phyloP scores from a whole-genome alignment of 1,284 basidiomycete species.

The Pseudozyma sp. region DNA sequence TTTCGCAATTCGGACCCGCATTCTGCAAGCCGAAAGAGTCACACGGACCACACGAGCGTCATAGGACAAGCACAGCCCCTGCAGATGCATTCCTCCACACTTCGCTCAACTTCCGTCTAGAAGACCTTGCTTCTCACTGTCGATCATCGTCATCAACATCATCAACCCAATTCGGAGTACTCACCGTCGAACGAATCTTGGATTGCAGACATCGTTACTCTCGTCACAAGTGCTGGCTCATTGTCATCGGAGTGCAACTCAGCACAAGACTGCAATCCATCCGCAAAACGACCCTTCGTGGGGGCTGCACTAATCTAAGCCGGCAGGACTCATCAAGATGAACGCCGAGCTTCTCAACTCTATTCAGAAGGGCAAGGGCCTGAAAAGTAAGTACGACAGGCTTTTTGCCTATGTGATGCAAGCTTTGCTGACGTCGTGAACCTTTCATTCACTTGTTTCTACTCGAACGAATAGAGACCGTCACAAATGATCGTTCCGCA shows the following conservation, averaged over 20 bases:
- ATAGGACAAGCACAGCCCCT: conserved; percentile 17
- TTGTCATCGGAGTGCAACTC: not conserved
- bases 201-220: too few species aligned
- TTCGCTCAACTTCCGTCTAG: not conserved
- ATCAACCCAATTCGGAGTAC: not conserved
- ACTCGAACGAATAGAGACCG: conserved; percentile 71
- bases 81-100: conserved; percentile 22
- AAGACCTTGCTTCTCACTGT: conserved; percentile 5
- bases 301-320: not conserved
- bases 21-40: not conserved
- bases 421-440: not conserved
- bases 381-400: conserved; percentile 37
- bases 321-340: conserved; percentile 20
- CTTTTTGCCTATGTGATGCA: too few species aligned
- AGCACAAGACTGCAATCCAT: not conserved
- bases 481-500: conserved; percentile 83
- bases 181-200: not conserved
- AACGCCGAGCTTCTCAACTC: conserved; percentile 42
- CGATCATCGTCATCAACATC: not conserved
- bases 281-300: not conserved
- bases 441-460: not conserved
- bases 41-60: conserved; percentile 25
- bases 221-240: too few species aligned
- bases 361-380: conserved; percentile 51
- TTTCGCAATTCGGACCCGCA: conserved; percentile 8